Conservation (phyloP, 2,329 filamentous ascomycete genomes). For the Phialophora chinensis region DNA sequence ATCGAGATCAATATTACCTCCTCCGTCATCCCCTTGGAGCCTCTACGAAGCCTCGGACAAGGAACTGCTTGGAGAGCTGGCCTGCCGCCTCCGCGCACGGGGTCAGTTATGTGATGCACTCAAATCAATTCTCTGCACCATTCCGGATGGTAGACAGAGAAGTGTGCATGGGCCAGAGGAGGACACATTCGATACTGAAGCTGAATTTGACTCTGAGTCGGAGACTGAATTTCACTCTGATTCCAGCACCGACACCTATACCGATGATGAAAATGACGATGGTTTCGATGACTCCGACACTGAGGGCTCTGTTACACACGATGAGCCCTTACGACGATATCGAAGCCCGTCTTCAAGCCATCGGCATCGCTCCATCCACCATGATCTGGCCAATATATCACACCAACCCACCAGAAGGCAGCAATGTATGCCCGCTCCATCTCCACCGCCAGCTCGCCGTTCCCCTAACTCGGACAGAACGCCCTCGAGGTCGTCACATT, state of each 20-base stretch:
- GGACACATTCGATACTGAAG: neutral
- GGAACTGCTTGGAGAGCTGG: neutral
- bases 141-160: neutral
- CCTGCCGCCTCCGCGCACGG: neutral
- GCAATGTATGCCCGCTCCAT: too few relatives aligned
- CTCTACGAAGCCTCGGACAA: neutral
- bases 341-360: neutral
- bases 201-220: neutral
- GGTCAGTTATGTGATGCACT: neutral
- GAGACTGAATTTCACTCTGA: neutral
- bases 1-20: neutral
- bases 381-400: too few relatives aligned
- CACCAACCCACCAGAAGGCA: too few relatives aligned
- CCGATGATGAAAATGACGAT: neutral
- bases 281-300: neutral
- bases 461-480: too few relatives aligned
- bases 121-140: neutral
- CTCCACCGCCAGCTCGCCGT: too few relatives aligned
- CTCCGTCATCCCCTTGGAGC: neutral
- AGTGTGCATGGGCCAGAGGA: neutral
- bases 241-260: neutral
- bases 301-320: neutral
- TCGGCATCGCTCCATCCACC: neutral
- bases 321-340: neutral
- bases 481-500: too few relatives aligned